These are phyloP conservation scores for Fusarium phyllophilum DNA, from an alignment of 2,329 filamentous ascomycete genomes.

Conservation along the genomic window DNA sequence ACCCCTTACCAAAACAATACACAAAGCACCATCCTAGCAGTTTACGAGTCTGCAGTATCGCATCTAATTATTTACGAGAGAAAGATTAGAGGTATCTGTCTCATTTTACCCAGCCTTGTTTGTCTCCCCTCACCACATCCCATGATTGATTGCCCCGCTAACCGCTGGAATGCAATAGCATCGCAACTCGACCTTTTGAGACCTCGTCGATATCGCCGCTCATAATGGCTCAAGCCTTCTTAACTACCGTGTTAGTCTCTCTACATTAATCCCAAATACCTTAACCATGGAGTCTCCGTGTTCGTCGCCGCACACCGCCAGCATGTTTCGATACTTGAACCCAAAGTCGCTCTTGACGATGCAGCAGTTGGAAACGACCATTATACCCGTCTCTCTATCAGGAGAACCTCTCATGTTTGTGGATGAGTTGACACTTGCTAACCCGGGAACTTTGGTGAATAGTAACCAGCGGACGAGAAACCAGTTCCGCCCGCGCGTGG, in stretches of 20 bases:
- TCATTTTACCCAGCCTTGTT: constrained; percentile 25
- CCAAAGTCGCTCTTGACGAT: constrained; percentile 48
- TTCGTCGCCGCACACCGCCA: constrained; percentile 26
- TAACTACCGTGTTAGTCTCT: constrained; percentile 55
- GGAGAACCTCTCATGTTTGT: constrained; percentile 15
- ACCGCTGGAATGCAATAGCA: constrained; percentile 53
- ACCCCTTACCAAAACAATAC: constrained; percentile 11
- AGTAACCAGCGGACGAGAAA: constrained; percentile 90
- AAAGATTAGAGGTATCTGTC: constrained; percentile 22
- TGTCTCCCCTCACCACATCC: constrained; percentile 20
- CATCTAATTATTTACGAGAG: constrained; percentile 5
- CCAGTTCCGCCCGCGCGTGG: constrained; percentile 89
- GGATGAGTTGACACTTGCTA: constrained; percentile 45
- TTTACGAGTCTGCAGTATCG: constrained; percentile 9
- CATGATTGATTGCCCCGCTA: constrained; percentile 52
- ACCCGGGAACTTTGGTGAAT: constrained; percentile 42
- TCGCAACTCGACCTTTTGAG: constrained; percentile 22
- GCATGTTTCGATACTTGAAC: constrained; percentile 48
- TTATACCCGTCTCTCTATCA: constrained; percentile 45
- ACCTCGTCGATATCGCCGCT: constrained; percentile 22
- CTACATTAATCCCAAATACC: background rate
- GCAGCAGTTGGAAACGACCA: constrained; percentile 45
- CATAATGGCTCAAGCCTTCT: constrained; percentile 53
- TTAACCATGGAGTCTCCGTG: background rate
- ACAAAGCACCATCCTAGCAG: constrained; percentile 15